Conservation (phyloP, 2,329 filamentous ascomycete species). For the Cytospora piceicola region DNA sequence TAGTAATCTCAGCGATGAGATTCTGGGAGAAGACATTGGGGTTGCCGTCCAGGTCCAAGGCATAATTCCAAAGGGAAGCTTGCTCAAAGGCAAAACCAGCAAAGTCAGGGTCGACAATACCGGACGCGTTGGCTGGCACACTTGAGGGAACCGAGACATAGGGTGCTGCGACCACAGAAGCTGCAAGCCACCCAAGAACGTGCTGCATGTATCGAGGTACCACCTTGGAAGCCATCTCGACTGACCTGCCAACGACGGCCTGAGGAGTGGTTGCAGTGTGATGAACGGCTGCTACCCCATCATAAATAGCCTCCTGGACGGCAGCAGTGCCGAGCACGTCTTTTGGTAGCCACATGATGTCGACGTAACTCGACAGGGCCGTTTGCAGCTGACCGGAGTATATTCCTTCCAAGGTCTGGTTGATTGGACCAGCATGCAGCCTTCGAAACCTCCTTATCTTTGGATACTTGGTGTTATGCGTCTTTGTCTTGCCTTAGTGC, state of each 20-base stretch:
- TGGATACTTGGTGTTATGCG: slow-evolving; percentile 7
- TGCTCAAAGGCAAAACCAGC: slow-evolving; percentile 42
- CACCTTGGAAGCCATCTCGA: slow-evolving; percentile 16
- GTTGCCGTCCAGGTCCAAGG: slow-evolving; percentile 39
- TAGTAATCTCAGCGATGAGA: slow-evolving; percentile 41
- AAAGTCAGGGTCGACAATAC: slow-evolving; percentile 35
- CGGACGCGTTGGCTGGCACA: slow-evolving; percentile 24
- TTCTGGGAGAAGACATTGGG: slow-evolving; percentile 41
- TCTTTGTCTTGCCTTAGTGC: slow-evolving; percentile 12
- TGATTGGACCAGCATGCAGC: slow-evolving; percentile 5
- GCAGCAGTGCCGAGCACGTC: slow-evolving; percentile 3
- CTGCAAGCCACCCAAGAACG: slow-evolving; percentile 22
- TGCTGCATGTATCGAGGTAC: slow-evolving; percentile 26
- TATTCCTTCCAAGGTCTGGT: neutral
- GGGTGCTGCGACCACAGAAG: slow-evolving; percentile 21
- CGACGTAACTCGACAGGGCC: slow-evolving; percentile 14
- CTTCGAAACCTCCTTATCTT: neutral
- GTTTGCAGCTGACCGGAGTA: neutral
- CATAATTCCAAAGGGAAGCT: slow-evolving; percentile 41
- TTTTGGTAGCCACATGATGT: slow-evolving; percentile 23
- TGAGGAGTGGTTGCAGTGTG: neutral
- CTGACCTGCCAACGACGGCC: neutral
- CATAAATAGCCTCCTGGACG: slow-evolving; percentile 8
- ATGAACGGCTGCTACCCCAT: neutral
- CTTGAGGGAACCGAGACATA: slow-evolving; percentile 25